phyloP scores from a whole-genome alignment of 2,329 filamentous ascomycete genomes.

The Ramularia collo-cygni region DNA sequence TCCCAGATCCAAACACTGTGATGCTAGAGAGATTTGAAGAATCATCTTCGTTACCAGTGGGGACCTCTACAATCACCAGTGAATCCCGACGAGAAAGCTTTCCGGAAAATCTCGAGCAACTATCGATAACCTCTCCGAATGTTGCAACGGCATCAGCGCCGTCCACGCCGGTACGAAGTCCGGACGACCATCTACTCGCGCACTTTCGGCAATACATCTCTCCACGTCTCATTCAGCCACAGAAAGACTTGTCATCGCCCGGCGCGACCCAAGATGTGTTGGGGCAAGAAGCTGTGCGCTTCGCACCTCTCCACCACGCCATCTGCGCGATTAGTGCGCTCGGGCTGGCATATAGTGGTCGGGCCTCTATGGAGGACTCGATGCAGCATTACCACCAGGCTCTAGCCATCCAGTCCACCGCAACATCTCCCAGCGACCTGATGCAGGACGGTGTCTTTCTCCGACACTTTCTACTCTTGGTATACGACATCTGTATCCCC shows the following conservation, averaged over 20 bases:
- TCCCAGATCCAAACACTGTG: constrained; percentile 42
- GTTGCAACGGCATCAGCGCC: constrained; percentile 9
- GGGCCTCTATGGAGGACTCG: constrained; percentile 40
- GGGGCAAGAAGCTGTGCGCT: constrained; percentile 38
- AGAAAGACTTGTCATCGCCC: constrained; percentile 8
- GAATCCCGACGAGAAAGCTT: constrained; percentile 13
- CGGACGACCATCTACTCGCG: constrained; percentile 18
- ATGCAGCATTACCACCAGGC: constrained; percentile 51
- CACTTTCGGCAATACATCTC: constrained; percentile 26
- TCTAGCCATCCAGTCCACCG: constrained; percentile 35
- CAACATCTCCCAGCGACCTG: constrained; percentile 46
- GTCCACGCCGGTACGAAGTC: constrained; percentile 7
- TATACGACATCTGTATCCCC: constrained; percentile 46
- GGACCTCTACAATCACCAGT: constrained; percentile 3
- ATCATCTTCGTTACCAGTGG: constrained; percentile 13
- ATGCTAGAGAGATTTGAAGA: constrained; percentile 48
- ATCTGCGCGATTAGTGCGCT: constrained; percentile 53
- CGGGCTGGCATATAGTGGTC: constrained; percentile 43
- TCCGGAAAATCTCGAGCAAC: constrained; percentile 17
- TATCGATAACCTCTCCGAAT: constrained; percentile 19
- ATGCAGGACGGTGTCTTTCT: constrained; percentile 51
- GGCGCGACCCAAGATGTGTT: constrained; percentile 22
- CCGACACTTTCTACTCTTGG: constrained; percentile 50
- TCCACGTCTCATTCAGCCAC: constrained; percentile 20
- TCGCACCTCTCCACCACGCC: constrained; percentile 49